Conservation (phyloP, 1,284 basidiomycete genomes). For the Tremellales sp. region DNA sequence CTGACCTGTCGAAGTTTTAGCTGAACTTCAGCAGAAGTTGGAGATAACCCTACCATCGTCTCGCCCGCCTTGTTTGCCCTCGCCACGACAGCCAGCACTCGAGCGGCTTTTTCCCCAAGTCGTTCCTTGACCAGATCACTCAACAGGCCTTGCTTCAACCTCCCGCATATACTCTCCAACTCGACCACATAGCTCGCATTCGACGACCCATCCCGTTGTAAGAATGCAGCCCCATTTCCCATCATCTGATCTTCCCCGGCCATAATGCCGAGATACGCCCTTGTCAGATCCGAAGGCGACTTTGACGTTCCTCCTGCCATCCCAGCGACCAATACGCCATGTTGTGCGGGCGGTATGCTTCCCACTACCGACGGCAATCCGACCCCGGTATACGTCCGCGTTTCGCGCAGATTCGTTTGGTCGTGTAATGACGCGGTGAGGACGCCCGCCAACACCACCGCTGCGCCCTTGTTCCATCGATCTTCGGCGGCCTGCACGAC, state of each 20-base stretch:
- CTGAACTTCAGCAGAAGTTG: background rate
- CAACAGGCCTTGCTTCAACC: constrained; percentile 68
- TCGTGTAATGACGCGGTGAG: constrained; percentile 65
- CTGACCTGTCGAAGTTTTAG: constrained; percentile 63
- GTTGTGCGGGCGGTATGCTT: constrained; percentile 20
- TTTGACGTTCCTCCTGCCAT: constrained; percentile 25
- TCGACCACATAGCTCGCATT: constrained; percentile 63
- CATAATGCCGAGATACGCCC: constrained; percentile 35
- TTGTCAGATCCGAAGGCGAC: constrained; percentile 28
- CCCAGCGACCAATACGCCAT: constrained; percentile 29
- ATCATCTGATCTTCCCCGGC: constrained; percentile 34
- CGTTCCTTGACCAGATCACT: constrained; percentile 77
- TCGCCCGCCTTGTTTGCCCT: constrained; percentile 95
- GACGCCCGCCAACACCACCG: constrained; percentile 64
- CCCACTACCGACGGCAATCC: constrained; percentile 31
- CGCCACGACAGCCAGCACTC: constrained; percentile 75
- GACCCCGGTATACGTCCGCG: constrained; percentile 27
- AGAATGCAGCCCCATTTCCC: constrained; percentile 50
- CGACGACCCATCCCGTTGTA: constrained; percentile 56
- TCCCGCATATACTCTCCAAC: constrained; percentile 69
- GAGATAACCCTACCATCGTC: constrained; percentile 65
- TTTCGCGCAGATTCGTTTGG: constrained; percentile 55
- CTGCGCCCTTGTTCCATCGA: constrained; percentile 71
- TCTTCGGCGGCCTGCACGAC: constrained; percentile 69
- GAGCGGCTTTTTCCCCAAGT: constrained; percentile 78